Evolutionary conservation across 305 asterid genomes (phyloP).

Genomic region (Withania somnifera): DNA sequence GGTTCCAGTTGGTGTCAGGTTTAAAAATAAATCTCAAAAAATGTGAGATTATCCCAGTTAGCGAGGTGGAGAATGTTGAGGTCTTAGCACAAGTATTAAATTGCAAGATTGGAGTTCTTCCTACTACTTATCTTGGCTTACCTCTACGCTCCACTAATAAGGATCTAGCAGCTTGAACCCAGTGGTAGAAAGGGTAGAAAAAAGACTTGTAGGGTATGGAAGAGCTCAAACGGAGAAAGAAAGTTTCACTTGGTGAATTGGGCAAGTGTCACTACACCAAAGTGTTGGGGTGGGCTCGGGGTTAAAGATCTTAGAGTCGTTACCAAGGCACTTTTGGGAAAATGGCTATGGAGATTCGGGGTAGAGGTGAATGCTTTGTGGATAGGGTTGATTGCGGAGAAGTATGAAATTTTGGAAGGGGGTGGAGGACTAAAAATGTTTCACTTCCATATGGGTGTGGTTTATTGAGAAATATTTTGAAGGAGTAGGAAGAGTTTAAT

Average conservation of each 20-base stretch:
- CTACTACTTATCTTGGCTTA: too few relatives aligned
- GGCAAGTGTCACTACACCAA: neutral
- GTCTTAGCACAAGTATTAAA: too few relatives aligned
- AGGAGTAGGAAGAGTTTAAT: neutral
- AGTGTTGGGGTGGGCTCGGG: neutral
- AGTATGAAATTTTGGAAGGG: neutral
- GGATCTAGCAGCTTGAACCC: too few relatives aligned
- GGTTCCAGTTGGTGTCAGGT: too few relatives aligned
- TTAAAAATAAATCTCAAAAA: too few relatives aligned
- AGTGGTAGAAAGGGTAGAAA: neutral
- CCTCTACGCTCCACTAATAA: too few relatives aligned
- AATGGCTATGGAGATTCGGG: neutral
- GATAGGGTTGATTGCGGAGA: neutral
- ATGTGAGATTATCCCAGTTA: too few relatives aligned
- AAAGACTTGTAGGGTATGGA: too few relatives aligned
- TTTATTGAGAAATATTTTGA: neutral
- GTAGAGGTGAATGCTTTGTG: neutral
- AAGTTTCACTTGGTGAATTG: neutral
- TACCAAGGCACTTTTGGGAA: neutral
- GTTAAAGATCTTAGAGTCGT: neutral
- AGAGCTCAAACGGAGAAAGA: neutral
- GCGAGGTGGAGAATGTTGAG: too few relatives aligned
- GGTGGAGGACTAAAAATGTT: neutral
- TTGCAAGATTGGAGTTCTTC: too few relatives aligned
- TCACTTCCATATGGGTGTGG: neutral